Conservation (phyloP, 306 rosid species). For the Dryas alaskensis region DNA sequence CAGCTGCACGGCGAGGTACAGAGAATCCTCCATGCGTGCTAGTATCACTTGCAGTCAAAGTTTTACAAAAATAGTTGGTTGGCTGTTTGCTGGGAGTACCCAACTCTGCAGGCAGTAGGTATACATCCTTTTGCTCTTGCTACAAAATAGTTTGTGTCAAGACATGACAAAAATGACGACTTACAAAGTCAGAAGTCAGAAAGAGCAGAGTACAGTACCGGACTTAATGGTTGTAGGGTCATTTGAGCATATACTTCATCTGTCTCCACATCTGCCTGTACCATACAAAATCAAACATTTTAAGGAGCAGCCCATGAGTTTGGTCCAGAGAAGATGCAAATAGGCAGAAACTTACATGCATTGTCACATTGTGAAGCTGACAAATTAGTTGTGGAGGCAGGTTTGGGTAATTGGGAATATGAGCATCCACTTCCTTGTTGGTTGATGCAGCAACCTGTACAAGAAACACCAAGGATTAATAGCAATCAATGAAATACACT, state of each 20-base stretch:
- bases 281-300: constrained; percentile 26
- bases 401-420: constrained; percentile 70
- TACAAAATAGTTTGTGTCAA: constrained; percentile 31
- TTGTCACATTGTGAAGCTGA: constrained; percentile 74
- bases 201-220: constrained; percentile 33
- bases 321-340: constrained; percentile 16
- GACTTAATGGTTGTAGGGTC: constrained; percentile 75
- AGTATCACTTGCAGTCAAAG: constrained; percentile 74
- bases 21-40: constrained; percentile 82
- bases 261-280: constrained; percentile 71
- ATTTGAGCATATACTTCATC: constrained; percentile 82
- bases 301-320: constrained; percentile 7
- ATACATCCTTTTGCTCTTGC: constrained; percentile 76
- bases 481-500: constrained; percentile 1
- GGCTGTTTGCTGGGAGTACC: constrained; percentile 69
- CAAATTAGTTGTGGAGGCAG: constrained; percentile 63
- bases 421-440: constrained; percentile 68
- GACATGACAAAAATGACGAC: constrained; percentile 16
- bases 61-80: constrained; percentile 69
- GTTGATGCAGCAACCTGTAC: constrained; percentile 69
- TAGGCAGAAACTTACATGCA: constrained; percentile 53
- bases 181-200: neutral
- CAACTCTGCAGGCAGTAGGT: constrained; percentile 67
- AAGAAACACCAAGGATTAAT: constrained; percentile 16
- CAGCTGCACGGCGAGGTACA: constrained; percentile 83